Evolutionary conservation across 768 basidiomycete species (phyloP).

Genomic region (Boletus bicolor): DNA sequence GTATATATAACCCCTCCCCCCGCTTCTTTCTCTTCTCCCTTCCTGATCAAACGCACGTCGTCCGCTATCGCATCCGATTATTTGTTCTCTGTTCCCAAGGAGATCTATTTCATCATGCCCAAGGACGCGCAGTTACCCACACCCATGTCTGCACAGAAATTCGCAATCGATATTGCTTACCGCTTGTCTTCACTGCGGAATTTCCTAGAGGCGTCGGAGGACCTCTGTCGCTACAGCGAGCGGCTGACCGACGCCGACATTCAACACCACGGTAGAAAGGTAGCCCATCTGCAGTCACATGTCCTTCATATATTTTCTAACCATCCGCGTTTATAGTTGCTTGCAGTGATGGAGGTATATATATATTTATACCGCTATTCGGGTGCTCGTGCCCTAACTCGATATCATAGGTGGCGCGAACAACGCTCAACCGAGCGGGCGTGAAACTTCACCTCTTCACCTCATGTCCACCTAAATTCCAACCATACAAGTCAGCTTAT

Average conservation of each 20-base stretch:
- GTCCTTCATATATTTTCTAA: constrained; percentile 3
- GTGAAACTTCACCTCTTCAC: constrained; percentile 46
- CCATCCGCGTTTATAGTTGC: constrained; percentile 35
- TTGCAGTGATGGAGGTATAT: constrained; percentile 51
- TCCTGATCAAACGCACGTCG: constrained; percentile 1
- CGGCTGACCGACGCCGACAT: constrained; percentile 21
- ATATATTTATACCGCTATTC: constrained; percentile 8
- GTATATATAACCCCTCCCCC: constrained; percentile 22
- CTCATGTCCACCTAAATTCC: constrained; percentile 38
- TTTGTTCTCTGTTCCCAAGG: constrained; percentile 19
- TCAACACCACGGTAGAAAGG: constrained; percentile 28
- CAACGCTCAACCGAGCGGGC: constrained; percentile 42
- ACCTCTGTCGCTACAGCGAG: constrained; percentile 20
- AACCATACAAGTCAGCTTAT: constrained; percentile 47
- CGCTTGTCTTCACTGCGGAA: constrained; percentile 29
- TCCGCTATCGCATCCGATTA: constrained; percentile 4
- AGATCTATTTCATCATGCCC: constrained; percentile 15
- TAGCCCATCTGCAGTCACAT: neutral
- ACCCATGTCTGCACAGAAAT: constrained; percentile 21
- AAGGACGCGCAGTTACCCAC: constrained; percentile 9
- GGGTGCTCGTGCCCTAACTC: neutral
- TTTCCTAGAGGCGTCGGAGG: constrained; percentile 30
- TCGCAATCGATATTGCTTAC: constrained; percentile 28
- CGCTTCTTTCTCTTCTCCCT: constrained; percentile 8
- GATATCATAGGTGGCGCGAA: constrained; percentile 41